Base-by-base conservation (phyloP, 2,329 filamentous ascomycete species). In the Ampelomyces quisqualis region DNA sequence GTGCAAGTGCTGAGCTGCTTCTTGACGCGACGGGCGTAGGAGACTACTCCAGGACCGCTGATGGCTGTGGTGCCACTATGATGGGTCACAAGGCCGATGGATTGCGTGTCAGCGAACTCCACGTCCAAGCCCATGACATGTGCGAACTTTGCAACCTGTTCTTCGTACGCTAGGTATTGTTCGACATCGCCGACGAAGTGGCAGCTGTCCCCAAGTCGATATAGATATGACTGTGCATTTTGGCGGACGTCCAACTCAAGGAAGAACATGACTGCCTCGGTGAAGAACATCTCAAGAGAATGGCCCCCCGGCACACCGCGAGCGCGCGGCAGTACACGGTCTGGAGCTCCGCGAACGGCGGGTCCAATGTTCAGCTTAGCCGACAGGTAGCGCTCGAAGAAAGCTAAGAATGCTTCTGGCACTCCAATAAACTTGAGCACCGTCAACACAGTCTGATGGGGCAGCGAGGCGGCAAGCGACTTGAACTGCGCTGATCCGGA, bases 341-440 rank as follows among this genome's bases (percentile, higher is more conserved):
- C 55, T 5, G 46, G 33, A 5, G 49, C 45, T 7, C 53, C 58
- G 7, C 47, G 49, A 2, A 57, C 39, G 11, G 52, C 28, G 4
- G 57, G 51, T 7, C 55, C 50, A 32, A 61, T 54, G 34, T 60
- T 59, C 38, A 64, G 31, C 1, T 51, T 58, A 0, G 52, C 52
- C 4, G 42, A 21, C 2, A 66, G 53, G 35, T 81, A 84, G 2
- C 69, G 73, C 9, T 60, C 65, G 60, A 86, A 86, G 58, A 86
- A 82, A 5, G 60, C 58, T 1, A 84, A 55, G 77, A 82, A 84
- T 0, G 55, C 62, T 2, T 76, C 60, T 0, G 78, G 75, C 3
- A 86, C 70, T 0, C 80, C 80, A 30, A 86, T 74, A 53, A 79
- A 83, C 19, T 73, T 67, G 45, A 86, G 60, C 0, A 84, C 70